These are phyloP conservation scores for Pythium plurisporium DNA, from an alignment of 352 stramenopile genomes.

Conservation along the genomic window DNA sequence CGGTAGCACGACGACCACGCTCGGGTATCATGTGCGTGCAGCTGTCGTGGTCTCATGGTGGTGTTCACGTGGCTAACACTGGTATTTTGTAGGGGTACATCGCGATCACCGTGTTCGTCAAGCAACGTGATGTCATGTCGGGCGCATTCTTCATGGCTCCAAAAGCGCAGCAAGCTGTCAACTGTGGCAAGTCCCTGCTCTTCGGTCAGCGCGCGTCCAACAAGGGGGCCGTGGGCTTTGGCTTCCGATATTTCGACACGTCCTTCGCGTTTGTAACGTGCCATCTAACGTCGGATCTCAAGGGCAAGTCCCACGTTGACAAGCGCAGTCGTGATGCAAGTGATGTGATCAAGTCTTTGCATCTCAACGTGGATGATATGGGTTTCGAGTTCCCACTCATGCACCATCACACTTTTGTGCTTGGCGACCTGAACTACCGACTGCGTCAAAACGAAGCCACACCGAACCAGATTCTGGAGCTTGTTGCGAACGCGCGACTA, in stretches of 20 bases:
- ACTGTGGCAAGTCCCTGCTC: constrained; percentile 72
- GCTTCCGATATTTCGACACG: constrained; percentile 84
- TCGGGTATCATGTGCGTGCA: constrained; percentile 70
- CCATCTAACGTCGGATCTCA: constrained; percentile 86
- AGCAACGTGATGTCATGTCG: constrained; percentile 63
- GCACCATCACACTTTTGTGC: constrained; percentile 86
- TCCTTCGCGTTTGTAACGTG: constrained; percentile 86
- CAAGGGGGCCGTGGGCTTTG: constrained; percentile 88
- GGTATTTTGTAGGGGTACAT: constrained; percentile 72
- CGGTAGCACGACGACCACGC: constrained; percentile 67
- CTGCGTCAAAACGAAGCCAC: constrained; percentile 52
- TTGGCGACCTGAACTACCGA: constrained; percentile 90
- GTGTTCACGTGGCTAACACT: too few relatives aligned
- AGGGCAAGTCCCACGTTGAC: constrained; percentile 71
- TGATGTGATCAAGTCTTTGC: constrained; percentile 70
- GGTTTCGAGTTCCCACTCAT: constrained; percentile 84
- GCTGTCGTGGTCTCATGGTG: neutral
- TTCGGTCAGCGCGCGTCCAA: constrained; percentile 75
- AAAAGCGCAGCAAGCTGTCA: constrained; percentile 62
- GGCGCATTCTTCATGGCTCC: constrained; percentile 82
- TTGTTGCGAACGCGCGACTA: constrained; percentile 34
- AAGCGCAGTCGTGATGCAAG: constrained; percentile 70
- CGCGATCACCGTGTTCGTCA: constrained; percentile 83
- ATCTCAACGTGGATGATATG: constrained; percentile 76
- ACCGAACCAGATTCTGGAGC: constrained; percentile 53